Evolutionary conservation across 2,329 filamentous ascomycete genomes (phyloP).

Genomic region (Fonsecaea erecta): DNA sequence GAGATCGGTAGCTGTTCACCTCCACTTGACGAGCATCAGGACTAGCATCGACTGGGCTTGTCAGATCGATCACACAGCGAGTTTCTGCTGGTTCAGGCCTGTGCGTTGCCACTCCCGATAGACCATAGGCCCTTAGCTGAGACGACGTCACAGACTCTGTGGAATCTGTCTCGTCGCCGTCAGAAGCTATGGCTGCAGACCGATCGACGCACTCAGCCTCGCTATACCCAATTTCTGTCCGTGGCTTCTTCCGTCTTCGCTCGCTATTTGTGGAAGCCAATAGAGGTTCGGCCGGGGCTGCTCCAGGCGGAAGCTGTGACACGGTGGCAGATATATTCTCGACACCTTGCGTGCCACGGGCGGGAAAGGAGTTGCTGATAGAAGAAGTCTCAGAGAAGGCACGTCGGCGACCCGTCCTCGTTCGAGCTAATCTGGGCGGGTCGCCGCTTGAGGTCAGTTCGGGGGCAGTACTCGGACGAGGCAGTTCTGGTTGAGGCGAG

Average conservation of each 20-base stretch:
- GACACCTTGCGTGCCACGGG: neutral
- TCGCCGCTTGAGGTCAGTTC: constrained; percentile 2
- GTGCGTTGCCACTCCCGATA: neutral
- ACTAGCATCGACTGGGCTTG: neutral
- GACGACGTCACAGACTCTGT: constrained; percentile 21
- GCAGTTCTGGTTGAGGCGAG: neutral
- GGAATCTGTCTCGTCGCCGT: neutral
- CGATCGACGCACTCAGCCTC: neutral
- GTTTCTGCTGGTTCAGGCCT: neutral
- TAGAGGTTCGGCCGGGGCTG: neutral
- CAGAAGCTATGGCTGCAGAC: neutral
- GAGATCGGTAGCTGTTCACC: neutral
- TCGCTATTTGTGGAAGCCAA: neutral
- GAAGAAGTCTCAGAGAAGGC: constrained; percentile 22
- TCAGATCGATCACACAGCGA: constrained; percentile 14
- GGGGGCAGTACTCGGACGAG: constrained; percentile 28
- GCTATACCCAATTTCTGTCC: neutral
- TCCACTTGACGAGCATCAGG: neutral
- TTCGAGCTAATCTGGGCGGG: neutral
- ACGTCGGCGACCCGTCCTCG: constrained; percentile 4
- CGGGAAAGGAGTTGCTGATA: constrained; percentile 7
- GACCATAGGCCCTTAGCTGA: constrained; percentile 5
- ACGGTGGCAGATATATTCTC: neutral
- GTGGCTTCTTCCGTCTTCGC: constrained; percentile 3
- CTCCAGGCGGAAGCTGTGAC: neutral